phyloP scores from a whole-genome alignment of 108 stramenopile genomes.

The Cyclotella sp. region DNA sequence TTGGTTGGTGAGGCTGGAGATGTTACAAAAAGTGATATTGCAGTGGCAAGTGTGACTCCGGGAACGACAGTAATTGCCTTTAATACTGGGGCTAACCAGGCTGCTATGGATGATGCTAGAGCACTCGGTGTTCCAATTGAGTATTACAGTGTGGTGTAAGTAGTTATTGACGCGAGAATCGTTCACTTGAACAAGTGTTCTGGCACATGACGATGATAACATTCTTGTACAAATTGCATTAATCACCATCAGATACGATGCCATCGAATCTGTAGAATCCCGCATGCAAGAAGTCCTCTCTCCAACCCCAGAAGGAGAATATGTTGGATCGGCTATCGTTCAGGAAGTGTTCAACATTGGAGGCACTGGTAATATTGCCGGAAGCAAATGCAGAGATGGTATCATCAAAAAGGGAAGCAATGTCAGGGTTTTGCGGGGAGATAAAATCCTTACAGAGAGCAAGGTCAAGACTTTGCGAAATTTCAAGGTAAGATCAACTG shows the following conservation, averaged over 20 bases:
- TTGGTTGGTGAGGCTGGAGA: constrained; percentile 92
- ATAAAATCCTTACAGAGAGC: constrained; percentile 89
- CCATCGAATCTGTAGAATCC: constrained; percentile 92
- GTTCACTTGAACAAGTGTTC: background rate
- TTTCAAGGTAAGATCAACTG: constrained; percentile 72
- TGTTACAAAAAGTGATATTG: constrained; percentile 94
- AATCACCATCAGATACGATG: constrained; percentile 73
- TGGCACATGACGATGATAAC: background rate
- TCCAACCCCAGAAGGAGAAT: constrained; percentile 95
- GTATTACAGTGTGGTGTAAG: constrained; percentile 91
- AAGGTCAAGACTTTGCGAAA: constrained; percentile 89
- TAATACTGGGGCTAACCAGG: constrained; percentile 85
- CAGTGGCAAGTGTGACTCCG: constrained; percentile 89
- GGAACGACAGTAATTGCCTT: constrained; percentile 93
- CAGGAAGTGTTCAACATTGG: constrained; percentile 97
- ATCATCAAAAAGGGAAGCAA: constrained; percentile 86
- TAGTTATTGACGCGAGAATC: background rate
- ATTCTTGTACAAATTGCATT: background rate
- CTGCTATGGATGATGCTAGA: constrained; percentile 92
- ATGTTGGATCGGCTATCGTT: constrained; percentile 87
- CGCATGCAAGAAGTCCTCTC: constrained; percentile 92
- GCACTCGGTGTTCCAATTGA: constrained; percentile 80
- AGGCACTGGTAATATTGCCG: constrained; percentile 93
- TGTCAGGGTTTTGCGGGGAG: constrained; percentile 94
- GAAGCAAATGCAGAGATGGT: constrained; percentile 92